These are phyloP conservation scores for Sophora flavescens DNA, from an alignment of 306 rosid genomes.

Conservation along the genomic window DNA sequence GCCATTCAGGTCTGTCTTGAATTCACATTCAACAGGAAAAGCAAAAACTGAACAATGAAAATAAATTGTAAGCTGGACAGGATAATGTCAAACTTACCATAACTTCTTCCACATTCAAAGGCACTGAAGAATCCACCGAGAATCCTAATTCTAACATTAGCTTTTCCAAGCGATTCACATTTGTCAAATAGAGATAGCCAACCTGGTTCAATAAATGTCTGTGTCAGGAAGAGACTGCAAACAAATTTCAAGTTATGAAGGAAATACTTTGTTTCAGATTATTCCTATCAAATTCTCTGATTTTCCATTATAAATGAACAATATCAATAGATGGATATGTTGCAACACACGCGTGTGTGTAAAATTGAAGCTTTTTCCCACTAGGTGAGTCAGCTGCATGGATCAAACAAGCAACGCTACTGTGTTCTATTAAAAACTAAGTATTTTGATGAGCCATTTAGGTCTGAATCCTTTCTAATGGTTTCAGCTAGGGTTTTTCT, in stretches of 20 bases:
- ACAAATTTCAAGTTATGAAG: constrained; percentile 22
- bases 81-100: constrained; percentile 56
- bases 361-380: background rate
- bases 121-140: constrained; percentile 72
- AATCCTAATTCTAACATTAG: constrained; percentile 83
- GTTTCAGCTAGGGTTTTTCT: background rate
- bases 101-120: constrained; percentile 62
- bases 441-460: background rate
- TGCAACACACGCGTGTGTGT: constrained; percentile 18
- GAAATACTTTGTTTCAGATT: constrained; percentile 28
- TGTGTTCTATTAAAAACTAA: background rate
- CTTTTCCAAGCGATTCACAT: constrained; percentile 81
- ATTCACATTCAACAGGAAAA: background rate
- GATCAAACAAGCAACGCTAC: background rate
- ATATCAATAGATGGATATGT: constrained; percentile 25
- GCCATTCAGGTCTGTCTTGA: background rate
- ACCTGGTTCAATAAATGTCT: constrained; percentile 58
- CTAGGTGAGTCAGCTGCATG: background rate
- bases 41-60: constrained; percentile 20
- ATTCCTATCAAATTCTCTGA: constrained; percentile 37
- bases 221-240: constrained; percentile 45
- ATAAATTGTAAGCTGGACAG: background rate
- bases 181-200: constrained; percentile 85
- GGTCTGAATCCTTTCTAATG: too few relatives aligned
- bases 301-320: constrained; percentile 17